Evolutionary conservation across 1,284 basidiomycete species (phyloP).

Genomic region (Neolentinus lepideus): DNA sequence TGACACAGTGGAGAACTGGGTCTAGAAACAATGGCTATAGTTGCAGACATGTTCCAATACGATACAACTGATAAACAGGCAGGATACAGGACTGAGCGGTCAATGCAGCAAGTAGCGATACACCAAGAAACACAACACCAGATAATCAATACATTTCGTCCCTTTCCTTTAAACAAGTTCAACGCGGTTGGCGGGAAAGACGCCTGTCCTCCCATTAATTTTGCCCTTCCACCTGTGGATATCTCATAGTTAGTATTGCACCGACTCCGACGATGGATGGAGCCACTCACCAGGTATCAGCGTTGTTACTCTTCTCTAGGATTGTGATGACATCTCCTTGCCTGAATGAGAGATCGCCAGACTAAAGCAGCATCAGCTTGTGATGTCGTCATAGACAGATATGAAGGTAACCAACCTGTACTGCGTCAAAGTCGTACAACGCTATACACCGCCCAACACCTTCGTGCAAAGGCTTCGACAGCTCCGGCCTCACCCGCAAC

Average conservation of each 20-base stretch:
- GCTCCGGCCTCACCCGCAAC: slow-evolving; percentile 34
- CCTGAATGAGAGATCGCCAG: slow-evolving; percentile 78
- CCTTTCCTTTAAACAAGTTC: slow-evolving; percentile 28
- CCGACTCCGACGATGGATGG: background rate
- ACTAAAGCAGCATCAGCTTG: slow-evolving; percentile 26
- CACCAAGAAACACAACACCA: background rate
- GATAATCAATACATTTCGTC: background rate
- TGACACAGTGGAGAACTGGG: no score
- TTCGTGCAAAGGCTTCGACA: slow-evolving; percentile 36
- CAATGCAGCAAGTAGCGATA: background rate
- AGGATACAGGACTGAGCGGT: background rate
- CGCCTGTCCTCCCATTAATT: slow-evolving; percentile 32
- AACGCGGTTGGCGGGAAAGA: slow-evolving; percentile 51
- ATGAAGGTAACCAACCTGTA: slow-evolving; percentile 41
- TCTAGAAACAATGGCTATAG: no score
- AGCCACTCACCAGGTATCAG: slow-evolving; percentile 65
- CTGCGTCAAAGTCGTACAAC: slow-evolving; percentile 69
- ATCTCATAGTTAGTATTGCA: background rate
- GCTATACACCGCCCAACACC: slow-evolving; percentile 74
- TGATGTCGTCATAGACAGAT: background rate
- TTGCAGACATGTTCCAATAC: background rate
- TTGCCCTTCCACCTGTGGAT: slow-evolving; percentile 66
- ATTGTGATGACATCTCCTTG: slow-evolving; percentile 80
- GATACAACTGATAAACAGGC: background rate
- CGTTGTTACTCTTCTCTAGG: slow-evolving; percentile 67